A percentile compares a stretch with the other conserved stretches of the same genome.
These are phyloP conservation scores for Cyberlindnera japonica DNA, from an alignment of 805 yeast genomes.

Conservation along the genomic window DNA sequence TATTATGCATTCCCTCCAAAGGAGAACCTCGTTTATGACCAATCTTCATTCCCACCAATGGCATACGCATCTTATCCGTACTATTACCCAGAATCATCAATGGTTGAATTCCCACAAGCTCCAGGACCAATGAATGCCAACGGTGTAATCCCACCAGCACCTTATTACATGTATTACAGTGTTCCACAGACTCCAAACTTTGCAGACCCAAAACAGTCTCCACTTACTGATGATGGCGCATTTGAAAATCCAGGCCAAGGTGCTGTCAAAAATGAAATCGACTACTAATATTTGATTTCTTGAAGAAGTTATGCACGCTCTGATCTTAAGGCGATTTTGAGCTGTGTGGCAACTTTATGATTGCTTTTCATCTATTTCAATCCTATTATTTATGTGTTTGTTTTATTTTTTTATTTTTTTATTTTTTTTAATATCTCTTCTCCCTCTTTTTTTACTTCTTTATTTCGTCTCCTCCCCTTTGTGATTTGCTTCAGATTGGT, in stretches of 20 bases:
- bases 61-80: conserved; percentile 25
- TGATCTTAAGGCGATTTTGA: too few relatives aligned
- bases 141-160: conserved; percentile 25
- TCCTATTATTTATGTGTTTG: background rate
- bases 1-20: conserved; percentile 32
- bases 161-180: conserved; percentile 30
- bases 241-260: conserved; percentile 1
- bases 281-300: conserved; percentile 6
- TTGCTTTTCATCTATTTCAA: background rate
- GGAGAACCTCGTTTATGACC: conserved; percentile 24
- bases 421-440: background rate
- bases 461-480: too few relatives aligned
- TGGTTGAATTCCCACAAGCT: conserved; percentile 19
- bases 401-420: background rate
- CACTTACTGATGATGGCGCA: conserved; percentile 3
- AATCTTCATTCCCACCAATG: conserved; percentile 19
- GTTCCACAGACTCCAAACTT: conserved; percentile 23
- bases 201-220: conserved; percentile 9
- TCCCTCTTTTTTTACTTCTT: background rate
- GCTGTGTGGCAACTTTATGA: background rate
- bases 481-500: too few relatives aligned
- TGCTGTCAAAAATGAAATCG: conserved; percentile 4
- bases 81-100: conserved; percentile 22
- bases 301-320: too few relatives aligned
- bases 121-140: conserved; percentile 14